These are phyloP conservation scores for Tulasnella sp. DNA, from an alignment of 768 basidiomycete species.

Conservation along the genomic window DNA sequence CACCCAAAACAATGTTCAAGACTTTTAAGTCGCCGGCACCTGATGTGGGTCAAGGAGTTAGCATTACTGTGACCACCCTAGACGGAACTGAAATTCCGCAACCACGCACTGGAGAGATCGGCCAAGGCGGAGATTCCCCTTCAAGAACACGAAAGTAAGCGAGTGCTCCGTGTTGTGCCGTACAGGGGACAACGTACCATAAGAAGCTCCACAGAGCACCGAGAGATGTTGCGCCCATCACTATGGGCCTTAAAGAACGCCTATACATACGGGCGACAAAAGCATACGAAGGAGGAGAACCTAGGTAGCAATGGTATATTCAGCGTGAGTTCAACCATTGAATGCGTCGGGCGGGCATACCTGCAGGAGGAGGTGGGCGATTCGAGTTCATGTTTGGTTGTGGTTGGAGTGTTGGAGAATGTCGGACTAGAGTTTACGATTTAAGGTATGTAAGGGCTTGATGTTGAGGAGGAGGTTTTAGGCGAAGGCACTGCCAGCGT, in stretches of 20 bases:
- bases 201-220: slow-evolving; percentile 48
- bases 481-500: slow-evolving; percentile 6
- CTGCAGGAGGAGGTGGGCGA: slow-evolving; percentile 1
- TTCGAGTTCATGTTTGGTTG: not conserved
- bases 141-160: slow-evolving; percentile 10
- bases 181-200: slow-evolving; percentile 36
- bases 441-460: too few species aligned
- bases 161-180: slow-evolving; percentile 23
- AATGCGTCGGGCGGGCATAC: not conserved
- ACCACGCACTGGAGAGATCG: not conserved
- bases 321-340: not conserved
- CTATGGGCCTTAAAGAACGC: slow-evolving; percentile 49
- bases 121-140: not conserved
- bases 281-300: slow-evolving; percentile 45
- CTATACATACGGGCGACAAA: slow-evolving; percentile 45
- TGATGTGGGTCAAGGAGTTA: not conserved
- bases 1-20: slow-evolving; percentile 47
- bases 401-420: not conserved
- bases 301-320: slow-evolving; percentile 23
- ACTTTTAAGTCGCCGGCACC: not conserved
- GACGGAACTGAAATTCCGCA: not conserved
- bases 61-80: not conserved
- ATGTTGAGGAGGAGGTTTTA: not conserved
- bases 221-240: slow-evolving; percentile 32
- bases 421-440: not conserved